Conservation (phyloP, 345 rosid species). For the Rhodamnia argentea region DNA sequence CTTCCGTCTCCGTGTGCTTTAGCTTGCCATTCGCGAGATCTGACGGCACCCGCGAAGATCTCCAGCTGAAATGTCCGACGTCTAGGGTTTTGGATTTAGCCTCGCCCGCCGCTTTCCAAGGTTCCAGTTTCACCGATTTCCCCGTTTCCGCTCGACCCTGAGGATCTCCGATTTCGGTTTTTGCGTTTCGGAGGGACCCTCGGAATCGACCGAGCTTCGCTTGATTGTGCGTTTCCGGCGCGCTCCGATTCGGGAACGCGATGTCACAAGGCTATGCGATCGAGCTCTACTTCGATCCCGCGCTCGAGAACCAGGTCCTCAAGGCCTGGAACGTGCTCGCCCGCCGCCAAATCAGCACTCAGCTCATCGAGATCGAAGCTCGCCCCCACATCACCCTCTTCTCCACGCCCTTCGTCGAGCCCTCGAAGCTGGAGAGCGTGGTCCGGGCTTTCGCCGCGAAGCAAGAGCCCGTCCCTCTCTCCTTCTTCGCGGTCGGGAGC, state of each 20-base stretch:
- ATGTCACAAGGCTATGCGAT: conserved; percentile 81
- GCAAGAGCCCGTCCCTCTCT: conserved; percentile 60
- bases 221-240: neutral
- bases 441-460: conserved; percentile 50
- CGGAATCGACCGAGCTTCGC: neutral
- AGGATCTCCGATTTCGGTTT: neutral
- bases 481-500: conserved; percentile 65
- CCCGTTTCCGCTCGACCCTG: neutral
- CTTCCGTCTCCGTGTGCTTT: neutral
- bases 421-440: conserved; percentile 59
- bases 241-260: neutral
- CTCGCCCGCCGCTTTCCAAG: neutral
- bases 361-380: conserved; percentile 85
- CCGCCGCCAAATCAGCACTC: conserved; percentile 93
- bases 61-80: neutral
- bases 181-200: neutral
- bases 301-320: conserved; percentile 90
- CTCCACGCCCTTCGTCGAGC: conserved; percentile 43
- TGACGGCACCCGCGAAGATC: neutral
- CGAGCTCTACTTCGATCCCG: conserved; percentile 97
- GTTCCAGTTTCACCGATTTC: neutral
- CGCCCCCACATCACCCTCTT: conserved; percentile 92
- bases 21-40: neutral
- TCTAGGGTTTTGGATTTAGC: neutral
- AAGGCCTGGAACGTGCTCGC: conserved; percentile 99